Evolutionary conservation across 352 stramenopile species (phyloP).

Genomic region (Phytophthora tentaculata): DNA sequence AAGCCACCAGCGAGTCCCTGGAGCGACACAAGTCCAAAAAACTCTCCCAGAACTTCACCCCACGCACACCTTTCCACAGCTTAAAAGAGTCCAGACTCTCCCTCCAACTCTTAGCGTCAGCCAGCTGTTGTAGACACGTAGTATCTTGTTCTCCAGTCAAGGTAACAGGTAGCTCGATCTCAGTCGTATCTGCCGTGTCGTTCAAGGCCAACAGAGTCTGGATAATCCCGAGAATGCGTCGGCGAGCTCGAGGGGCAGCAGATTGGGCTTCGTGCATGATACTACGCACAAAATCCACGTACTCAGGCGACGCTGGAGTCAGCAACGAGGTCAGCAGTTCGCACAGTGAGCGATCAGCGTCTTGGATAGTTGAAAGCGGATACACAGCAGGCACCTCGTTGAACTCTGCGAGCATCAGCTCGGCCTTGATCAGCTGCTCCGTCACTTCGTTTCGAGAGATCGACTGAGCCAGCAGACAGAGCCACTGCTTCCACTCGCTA

Average conservation of each 20-base stretch:
- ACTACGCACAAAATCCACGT: constrained; percentile 52
- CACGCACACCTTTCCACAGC: constrained; percentile 56
- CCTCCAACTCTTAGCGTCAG: constrained; percentile 37
- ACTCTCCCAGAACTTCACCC: constrained; percentile 65
- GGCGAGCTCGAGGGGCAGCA: constrained; percentile 32
- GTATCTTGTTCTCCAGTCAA: constrained; percentile 17
- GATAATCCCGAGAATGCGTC: constrained; percentile 49
- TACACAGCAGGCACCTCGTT: constrained; percentile 25
- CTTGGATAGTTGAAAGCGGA: constrained; percentile 15
- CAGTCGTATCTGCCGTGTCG: constrained; percentile 7
- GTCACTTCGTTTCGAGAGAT: constrained; percentile 62
- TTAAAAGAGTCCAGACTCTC: constrained; percentile 46
- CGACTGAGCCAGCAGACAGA: constrained; percentile 48
- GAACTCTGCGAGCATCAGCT: constrained; percentile 54
- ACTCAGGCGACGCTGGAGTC: constrained; percentile 48
- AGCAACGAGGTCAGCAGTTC: constrained; percentile 53
- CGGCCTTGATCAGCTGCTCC: constrained; percentile 57
- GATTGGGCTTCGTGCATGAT: constrained; percentile 44
- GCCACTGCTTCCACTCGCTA: constrained; percentile 57
- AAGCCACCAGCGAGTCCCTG: constrained; percentile 43
- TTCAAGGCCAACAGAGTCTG: constrained; percentile 47
- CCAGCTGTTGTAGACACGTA: constrained; percentile 43
- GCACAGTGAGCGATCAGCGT: constrained; percentile 41
- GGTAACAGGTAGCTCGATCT: constrained; percentile 24
- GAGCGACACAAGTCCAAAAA: constrained; percentile 65